Base-by-base conservation (phyloP, 2,329 filamentous ascomycete genomes). In the Torrubiellomyces zombiae region DNA sequence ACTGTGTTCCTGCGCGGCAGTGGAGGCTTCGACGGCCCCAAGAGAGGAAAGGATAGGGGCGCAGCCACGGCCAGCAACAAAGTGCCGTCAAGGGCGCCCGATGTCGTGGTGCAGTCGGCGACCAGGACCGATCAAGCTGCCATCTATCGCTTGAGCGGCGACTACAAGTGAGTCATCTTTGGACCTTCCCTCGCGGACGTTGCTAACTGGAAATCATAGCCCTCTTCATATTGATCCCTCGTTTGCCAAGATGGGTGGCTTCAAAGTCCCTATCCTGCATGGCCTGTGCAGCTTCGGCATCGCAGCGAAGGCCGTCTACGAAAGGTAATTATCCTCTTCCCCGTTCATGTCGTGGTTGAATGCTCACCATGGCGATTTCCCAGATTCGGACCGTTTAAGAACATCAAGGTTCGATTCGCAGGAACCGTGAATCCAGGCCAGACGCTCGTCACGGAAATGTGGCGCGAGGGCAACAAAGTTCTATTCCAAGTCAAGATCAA, bases 241-340 rank as follows among this genome's bases (percentile, higher is more conserved):
- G 24, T 95, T 98, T 54, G 81, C 81, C 56, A 89, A 89, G 60
- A 75, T 92, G 40, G 89, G 86, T 31, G 89, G 89, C 31, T 98
- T 98, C 71, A 78, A 89, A 56, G 70, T 62, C 15, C 89, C 89
- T 9, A 98, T 98, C 47, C 63, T 98, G 27, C 89, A 98, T 59
- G 89, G 89, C n/a, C 70, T 98, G 18, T 93, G 83, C 67, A 89
- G 75, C 48, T 86, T 98, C 43, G 89, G 89, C 38, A 71, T 95
- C 37, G 75, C 80, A 10, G 81, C 76, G 36, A 94, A 93, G 65
- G 83, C 86, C 31, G 72, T 98, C 19, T 77, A 85, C 48, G 68
- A 82, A 54, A 75, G 63, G 35, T 47, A 34, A n/a, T n/a, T 16
- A 42, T 20, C 14, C 9, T 14, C 12, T 20, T 7, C 16, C 15